phyloP scores from a whole-genome alignment of 208 protist genomes.

The Tritrichomonas musculus region DNA sequence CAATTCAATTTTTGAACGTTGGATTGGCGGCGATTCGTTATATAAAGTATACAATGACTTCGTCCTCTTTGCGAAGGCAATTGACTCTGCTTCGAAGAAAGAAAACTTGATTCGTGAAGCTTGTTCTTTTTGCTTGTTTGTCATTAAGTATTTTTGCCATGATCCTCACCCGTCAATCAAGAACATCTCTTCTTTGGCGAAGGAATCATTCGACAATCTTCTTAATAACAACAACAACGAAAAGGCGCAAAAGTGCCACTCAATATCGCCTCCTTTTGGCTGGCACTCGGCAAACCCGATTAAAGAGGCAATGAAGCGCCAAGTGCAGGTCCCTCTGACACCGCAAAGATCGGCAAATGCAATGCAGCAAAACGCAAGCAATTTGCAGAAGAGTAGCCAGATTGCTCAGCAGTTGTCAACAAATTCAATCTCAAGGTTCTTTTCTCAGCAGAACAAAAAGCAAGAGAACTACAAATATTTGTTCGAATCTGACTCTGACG shows the following conservation, averaged over 20 bases:
- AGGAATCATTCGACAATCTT: background rate
- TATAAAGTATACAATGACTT: background rate
- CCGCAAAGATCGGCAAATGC: background rate
- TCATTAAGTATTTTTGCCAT: background rate
- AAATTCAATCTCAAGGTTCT: no score
- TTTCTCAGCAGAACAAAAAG: no score
- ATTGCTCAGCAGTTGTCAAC: no score
- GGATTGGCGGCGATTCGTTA: background rate
- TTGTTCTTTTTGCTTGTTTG: background rate
- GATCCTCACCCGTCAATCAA: constrained; percentile 5
- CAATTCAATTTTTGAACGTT: background rate
- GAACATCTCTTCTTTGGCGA: background rate
- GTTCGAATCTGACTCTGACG: background rate
- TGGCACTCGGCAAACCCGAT: background rate
- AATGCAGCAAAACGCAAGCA: background rate
- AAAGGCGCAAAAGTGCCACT: background rate
- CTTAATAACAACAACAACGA: background rate
- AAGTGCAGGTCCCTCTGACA: background rate
- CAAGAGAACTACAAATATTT: no score
- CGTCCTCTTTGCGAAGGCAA: background rate
- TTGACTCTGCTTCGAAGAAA: background rate
- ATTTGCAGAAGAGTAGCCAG: no score
- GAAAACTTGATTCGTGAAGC: no score
- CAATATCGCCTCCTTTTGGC: background rate
- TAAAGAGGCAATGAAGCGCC: background rate